Percentiles rank a stretch among this genome's conserved stretches.
Evolutionary conservation across 2,329 filamentous ascomycete genomes (phyloP).

Genomic region (Pseudocercospora macadamiae): DNA sequence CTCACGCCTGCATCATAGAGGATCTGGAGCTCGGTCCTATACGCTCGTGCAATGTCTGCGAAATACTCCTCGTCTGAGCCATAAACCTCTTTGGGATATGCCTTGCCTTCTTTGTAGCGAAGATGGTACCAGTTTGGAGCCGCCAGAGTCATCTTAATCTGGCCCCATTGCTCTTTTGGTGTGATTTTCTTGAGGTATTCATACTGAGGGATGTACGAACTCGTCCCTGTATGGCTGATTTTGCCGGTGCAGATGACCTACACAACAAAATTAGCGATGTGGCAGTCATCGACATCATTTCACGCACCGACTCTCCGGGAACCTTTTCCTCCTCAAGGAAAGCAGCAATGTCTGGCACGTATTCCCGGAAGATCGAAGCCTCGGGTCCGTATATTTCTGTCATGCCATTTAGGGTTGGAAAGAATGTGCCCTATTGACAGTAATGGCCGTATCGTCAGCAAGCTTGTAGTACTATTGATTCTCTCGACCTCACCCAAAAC

Average conservation of each 20-base stretch:
- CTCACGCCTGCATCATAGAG: conserved; percentile 50
- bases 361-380: conserved; percentile 57
- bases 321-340: conserved; percentile 62
- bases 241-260: conserved; percentile 52
- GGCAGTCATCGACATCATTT: too few relatives aligned
- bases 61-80: conserved; percentile 51
- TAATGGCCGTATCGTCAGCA: background rate
- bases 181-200: conserved; percentile 62
- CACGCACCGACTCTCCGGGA: conserved; percentile 50
- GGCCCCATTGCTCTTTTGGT: conserved; percentile 63
- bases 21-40: conserved; percentile 50
- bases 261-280: background rate
- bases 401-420: conserved; percentile 46
- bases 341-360: conserved; percentile 64
- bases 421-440: conserved; percentile 30
- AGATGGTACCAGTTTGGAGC: conserved; percentile 32
- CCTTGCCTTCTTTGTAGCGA: conserved; percentile 54
- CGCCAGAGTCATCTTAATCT: conserved; percentile 49
- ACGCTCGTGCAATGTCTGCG: conserved; percentile 50
- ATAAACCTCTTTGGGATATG: conserved; percentile 50
- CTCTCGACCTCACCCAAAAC: conserved; percentile 8
- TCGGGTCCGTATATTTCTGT: conserved; percentile 49
- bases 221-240: conserved; percentile 52
- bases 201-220: conserved; percentile 60
- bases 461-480: too few relatives aligned